phyloP scores from a whole-genome alignment of 352 stramenopile genomes.

The Phytophthora pseudosyringae region DNA sequence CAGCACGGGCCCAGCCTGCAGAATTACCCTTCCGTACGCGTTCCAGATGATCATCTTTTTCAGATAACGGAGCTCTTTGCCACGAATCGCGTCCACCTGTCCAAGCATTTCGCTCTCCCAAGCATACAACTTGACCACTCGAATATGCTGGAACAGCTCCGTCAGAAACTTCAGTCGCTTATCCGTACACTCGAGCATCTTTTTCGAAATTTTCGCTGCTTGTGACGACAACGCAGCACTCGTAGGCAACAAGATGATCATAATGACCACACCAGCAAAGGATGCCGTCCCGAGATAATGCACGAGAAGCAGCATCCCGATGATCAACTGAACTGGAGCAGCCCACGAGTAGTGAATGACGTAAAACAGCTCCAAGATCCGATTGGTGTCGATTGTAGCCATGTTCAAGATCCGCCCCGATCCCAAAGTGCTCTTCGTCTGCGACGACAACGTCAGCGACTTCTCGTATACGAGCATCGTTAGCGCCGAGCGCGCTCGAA shows the following conservation, averaged over 20 bases:
- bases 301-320: slow-evolving; percentile 56
- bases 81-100: slow-evolving; percentile 53
- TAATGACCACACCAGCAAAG: slow-evolving; percentile 58
- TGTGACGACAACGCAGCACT: slow-evolving; percentile 46
- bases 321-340: slow-evolving; percentile 55
- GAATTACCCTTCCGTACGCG: slow-evolving; percentile 46
- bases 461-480: slow-evolving; percentile 74
- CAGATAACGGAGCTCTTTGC: slow-evolving; percentile 51
- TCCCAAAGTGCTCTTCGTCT: slow-evolving; percentile 57
- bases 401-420: slow-evolving; percentile 93
- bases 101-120: slow-evolving; percentile 68
- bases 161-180: slow-evolving; percentile 63
- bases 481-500: slow-evolving; percentile 63
- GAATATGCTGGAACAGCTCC: slow-evolving; percentile 67
- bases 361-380: slow-evolving; percentile 87
- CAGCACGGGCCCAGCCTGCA: slow-evolving; percentile 59
- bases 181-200: slow-evolving; percentile 52
- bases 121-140: slow-evolving; percentile 76
- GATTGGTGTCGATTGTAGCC: slow-evolving; percentile 92
- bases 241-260: slow-evolving; percentile 56
- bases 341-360: slow-evolving; percentile 68
- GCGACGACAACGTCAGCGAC: slow-evolving; percentile 56
- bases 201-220: slow-evolving; percentile 45
- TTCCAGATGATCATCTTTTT: slow-evolving; percentile 61
- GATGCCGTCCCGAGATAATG: slow-evolving; percentile 55